A percentile compares a stretch with the other conserved stretches of the same genome.
phyloP scores from a whole-genome alignment of 208 protist species.

The Trypanosoma rangeli region DNA sequence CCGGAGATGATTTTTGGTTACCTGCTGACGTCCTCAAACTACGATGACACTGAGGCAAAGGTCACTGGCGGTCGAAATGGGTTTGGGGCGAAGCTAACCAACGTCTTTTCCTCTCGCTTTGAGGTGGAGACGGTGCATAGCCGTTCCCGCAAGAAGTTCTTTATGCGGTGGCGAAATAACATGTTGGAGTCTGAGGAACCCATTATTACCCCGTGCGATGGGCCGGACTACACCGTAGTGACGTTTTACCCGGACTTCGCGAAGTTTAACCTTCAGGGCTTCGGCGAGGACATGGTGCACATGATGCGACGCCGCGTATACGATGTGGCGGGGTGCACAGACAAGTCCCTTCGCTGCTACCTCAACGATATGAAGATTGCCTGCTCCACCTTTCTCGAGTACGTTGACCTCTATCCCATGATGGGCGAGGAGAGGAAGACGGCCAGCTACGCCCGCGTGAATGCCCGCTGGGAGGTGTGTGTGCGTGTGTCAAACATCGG shows the following conservation, averaged over 20 bases:
- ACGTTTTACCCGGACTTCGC: slow-evolving; percentile 99
- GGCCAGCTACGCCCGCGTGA: slow-evolving; percentile 79
- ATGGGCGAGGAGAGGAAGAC: slow-evolving; percentile 85
- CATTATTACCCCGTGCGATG: slow-evolving; percentile 75
- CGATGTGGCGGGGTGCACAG: slow-evolving; percentile 98
- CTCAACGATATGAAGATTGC: slow-evolving; percentile 95
- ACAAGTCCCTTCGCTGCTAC: slow-evolving; percentile 93
- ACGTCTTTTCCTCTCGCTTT: slow-evolving; percentile 99
- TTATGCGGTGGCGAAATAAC: slow-evolving; percentile 97
- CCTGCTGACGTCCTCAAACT: slow-evolving; percentile 99
- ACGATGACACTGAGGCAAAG: slow-evolving; percentile 98
- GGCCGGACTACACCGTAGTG: slow-evolving; percentile 97
- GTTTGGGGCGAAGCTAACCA: slow-evolving; percentile 99
- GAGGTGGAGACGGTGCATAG: slow-evolving; percentile 97
- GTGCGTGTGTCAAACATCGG: slow-evolving; percentile 92
- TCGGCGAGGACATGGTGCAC: slow-evolving; percentile 97
- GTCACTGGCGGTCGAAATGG: slow-evolving; percentile 96
- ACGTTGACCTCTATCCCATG: slow-evolving; percentile 96
- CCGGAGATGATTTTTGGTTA: slow-evolving; percentile 99
- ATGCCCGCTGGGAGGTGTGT: slow-evolving; percentile 98
- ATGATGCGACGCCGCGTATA: slow-evolving; percentile 98
- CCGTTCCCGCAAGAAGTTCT: slow-evolving; percentile 90
- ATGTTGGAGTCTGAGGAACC: slow-evolving; percentile 95
- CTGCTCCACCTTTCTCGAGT: slow-evolving; percentile 97
- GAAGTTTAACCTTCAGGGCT: slow-evolving; percentile 94